Evolutionary conservation across 2,329 filamentous ascomycete species (phyloP).

Genomic region (Epichloe elymi): DNA sequence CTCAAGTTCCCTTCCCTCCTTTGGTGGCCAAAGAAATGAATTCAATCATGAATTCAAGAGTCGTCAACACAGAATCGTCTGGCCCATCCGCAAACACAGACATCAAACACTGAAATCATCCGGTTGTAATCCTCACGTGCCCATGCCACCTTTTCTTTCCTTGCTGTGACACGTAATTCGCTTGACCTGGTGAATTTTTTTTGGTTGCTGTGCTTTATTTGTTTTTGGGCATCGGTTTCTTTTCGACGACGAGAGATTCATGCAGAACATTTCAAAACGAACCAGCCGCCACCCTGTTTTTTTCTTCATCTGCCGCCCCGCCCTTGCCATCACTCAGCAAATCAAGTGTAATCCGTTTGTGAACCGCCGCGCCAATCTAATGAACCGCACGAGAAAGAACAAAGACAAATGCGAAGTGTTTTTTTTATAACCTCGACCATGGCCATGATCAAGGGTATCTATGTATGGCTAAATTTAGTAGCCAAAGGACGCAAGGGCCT

Average conservation of each 20-base stretch:
- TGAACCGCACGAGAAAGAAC: constrained; percentile 36
- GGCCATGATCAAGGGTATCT: constrained; percentile 14
- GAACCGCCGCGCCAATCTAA: constrained; percentile 42
- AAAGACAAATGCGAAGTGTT: constrained; percentile 25
- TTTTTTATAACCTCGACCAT: constrained; percentile 14
- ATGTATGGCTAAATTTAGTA: constrained; percentile 51
- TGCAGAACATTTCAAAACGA: constrained; percentile 22
- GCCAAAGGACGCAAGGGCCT: constrained; percentile 79
- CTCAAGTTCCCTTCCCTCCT: background rate
- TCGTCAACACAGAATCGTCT: background rate
- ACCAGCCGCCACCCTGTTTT: constrained; percentile 15
- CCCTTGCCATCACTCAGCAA: constrained; percentile 33
- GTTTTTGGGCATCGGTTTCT: constrained; percentile 13
- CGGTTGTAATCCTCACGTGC: constrained; percentile 1
- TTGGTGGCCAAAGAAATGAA: background rate
- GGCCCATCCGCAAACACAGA: background rate
- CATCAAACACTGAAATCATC: background rate
- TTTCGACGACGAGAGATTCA: constrained; percentile 20
- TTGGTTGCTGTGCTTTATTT: constrained; percentile 21
- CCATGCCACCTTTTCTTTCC: background rate
- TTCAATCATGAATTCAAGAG: background rate
- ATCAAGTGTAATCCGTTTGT: constrained; percentile 35
- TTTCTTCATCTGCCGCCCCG: constrained; percentile 19
- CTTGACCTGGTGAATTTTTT: background rate
- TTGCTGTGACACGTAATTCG: background rate